Conservation (phyloP, 306 rosid genomes). For the Myrica gale region DNA sequence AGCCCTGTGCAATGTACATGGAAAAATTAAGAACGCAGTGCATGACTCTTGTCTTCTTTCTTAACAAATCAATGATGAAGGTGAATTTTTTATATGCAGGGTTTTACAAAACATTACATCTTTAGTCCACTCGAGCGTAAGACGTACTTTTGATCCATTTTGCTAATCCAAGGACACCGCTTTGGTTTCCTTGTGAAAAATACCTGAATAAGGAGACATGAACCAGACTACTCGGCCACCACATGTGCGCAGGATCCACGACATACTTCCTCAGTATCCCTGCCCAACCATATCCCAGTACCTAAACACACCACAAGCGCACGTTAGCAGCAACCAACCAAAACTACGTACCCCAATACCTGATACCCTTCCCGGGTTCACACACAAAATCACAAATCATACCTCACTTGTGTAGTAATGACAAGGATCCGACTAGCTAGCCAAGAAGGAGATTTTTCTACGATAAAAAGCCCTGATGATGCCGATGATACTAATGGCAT, state of each 20-base stretch:
- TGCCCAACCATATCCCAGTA: conserved; percentile 87
- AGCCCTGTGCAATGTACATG: conserved; percentile 43
- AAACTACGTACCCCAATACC: background rate
- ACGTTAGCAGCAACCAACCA: no score
- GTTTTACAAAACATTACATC: no score
- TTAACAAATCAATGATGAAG: no score
- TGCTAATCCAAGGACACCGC: no score
- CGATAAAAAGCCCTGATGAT: conserved; percentile 60
- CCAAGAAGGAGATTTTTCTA: conserved; percentile 45
- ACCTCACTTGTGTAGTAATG: conserved; percentile 52
- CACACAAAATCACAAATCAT: no score
- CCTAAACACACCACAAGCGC: conserved; percentile 28
- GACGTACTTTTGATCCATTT: no score
- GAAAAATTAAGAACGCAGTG: no score
- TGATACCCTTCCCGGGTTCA: no score
- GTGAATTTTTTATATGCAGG: no score
- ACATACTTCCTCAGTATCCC: conserved; percentile 71
- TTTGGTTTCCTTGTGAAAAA: no score
- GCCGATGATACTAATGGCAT: conserved; percentile 50
- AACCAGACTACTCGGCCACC: conserved; percentile 88
- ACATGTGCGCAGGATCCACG: conserved; percentile 87
- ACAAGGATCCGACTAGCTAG: conserved; percentile 66
- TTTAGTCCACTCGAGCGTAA: no score
- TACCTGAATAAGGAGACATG: conserved; percentile 79
- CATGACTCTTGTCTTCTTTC: no score